Percentiles rank a stretch among this genome's conserved stretches.
Conservation (phyloP, 208 protist genomes). For the Lotmaria passim region DNA sequence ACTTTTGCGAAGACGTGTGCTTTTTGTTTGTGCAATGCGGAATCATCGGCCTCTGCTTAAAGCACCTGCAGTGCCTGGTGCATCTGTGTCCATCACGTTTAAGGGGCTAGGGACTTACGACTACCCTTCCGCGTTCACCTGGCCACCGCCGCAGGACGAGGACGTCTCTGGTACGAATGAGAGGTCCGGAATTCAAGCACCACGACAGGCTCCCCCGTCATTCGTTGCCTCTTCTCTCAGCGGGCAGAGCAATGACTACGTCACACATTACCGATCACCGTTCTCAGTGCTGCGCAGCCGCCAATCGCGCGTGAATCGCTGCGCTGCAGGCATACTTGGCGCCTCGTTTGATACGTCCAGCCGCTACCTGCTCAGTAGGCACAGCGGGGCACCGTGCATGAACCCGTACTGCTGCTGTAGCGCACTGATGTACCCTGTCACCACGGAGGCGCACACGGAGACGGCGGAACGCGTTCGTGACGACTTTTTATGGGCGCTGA, state of each 20-base stretch:
- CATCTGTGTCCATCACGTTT: slow-evolving; percentile 23
- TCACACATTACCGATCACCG: slow-evolving; percentile 51
- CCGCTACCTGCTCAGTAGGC: background rate
- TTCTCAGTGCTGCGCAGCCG: slow-evolving; percentile 68
- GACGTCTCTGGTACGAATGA: background rate
- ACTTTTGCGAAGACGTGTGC: background rate
- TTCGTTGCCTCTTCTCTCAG: background rate
- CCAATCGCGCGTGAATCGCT: slow-evolving; percentile 40
- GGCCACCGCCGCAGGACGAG: slow-evolving; percentile 23
- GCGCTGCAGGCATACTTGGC: slow-evolving; percentile 43
- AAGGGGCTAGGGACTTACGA: slow-evolving; percentile 33
- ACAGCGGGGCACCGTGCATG: slow-evolving; percentile 10
- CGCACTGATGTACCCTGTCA: slow-evolving; percentile 38
- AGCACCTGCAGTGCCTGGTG: background rate
- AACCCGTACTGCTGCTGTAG: slow-evolving; percentile 30
- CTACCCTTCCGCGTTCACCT: slow-evolving; percentile 27
- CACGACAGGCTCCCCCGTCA: background rate
- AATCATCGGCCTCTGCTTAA: slow-evolving; percentile 1
- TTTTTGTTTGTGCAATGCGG: slow-evolving; percentile 10
- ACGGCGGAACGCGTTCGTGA: slow-evolving; percentile 43
- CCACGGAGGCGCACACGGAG: slow-evolving; percentile 7
- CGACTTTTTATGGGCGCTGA: slow-evolving; percentile 69
- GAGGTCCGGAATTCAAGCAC: background rate
- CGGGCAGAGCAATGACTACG: background rate
- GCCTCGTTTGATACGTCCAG: slow-evolving; percentile 8